Base-by-base conservation (phyloP, 805 yeast genomes). In the Sugiyamaella valdiviana region DNA sequence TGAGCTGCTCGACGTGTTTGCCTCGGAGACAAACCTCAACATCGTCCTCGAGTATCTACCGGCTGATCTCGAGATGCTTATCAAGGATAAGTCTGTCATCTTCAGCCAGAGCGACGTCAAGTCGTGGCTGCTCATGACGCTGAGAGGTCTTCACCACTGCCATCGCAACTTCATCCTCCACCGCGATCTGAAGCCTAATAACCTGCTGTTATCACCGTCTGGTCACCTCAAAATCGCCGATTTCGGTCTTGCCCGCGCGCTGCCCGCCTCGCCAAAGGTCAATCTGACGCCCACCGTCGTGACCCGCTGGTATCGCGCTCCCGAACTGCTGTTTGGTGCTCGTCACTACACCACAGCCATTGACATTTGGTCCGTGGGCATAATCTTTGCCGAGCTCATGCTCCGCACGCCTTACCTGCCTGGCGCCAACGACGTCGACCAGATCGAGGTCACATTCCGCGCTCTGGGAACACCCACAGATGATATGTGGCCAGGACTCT, bases 391-490 rank as follows among this genome's bases (percentile, higher is more conserved):
- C 0, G 99, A 93, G 60, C 69, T 93, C 57, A 88, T 93, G 96
- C 72, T 93, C 56, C 74, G 99, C 61, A 87, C 87, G 2, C 99
- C 99, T 1, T 93, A 93, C 65, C 67, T 95, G 40, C 96, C 99
- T 0, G 99, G 98, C 1, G 80, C 79, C 57, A 88, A 85, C 55
- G 99, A 93, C 63, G 65, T 79, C 1, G 96, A 90, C 61, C 99
- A 93, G 63, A 67, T 90, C 36, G 95, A 85, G 43, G 85, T 89
- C n/a, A 93, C 98, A 0, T 91, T 93, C 64, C 80, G 86, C 60
- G 99, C 98, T 0, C 68, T 91, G 50, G 99, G 99, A 0, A 90
- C 99, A 0, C 99, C 99, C 3, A 85, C 95, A 0, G 96, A 90
- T 56, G 80, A 76, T 26, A 80, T 73, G 2, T 93, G 99, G 99